Base-by-base conservation (phyloP, 2,329 filamentous ascomycete species). In the Setomelanomma holmii region DNA sequence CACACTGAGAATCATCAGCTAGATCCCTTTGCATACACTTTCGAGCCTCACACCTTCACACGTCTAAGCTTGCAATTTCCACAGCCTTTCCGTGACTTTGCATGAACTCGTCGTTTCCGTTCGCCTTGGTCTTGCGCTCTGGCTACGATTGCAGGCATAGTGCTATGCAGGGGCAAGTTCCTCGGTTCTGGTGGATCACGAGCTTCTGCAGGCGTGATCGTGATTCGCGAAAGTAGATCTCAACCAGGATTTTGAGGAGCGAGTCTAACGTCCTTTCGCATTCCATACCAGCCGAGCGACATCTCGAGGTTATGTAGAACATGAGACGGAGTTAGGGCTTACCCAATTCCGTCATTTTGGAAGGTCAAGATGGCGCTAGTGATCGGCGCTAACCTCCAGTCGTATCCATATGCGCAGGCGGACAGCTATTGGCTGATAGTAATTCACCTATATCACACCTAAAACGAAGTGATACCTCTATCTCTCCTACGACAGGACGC, bases 61-160 rank as follows among this genome's bases (percentile, higher is more conserved):
- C 79, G 75, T 27, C 82, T 74, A 17, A 84, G 61, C 59, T 84
- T 84, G 65, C 84, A 86, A 58, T 85, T 85, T 3, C 77, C 77
- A 57, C 83, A 85, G 1, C 83, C 83, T 12, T 75, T 71, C 16
- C 80, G 75, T 1, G 82, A 85, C 60, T 85, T 85, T 19, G 73
- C 80, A 57, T 86, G 83, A n/a, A 64, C 40, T 20, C 60, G 60
- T 20, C 66, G 56, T 41, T 68, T 70, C 14, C 68, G 53, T 14
- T 56, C 51, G 14, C 42, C 49, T 23, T 45, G 49, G 7, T 22
- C 8, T 54, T 45, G 41, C 22, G 56, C 24, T 52, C 35, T 47
- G 35, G 58, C 40, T 27, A 60, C 49, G 22, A 54, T 21, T 20
- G 58, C 49, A 17, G 60, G 52, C 62, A 69, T 68, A 22, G 40